phyloP scores from a whole-genome alignment of 1,284 basidiomycete species.

The Singerocomus rubriflavus region DNA sequence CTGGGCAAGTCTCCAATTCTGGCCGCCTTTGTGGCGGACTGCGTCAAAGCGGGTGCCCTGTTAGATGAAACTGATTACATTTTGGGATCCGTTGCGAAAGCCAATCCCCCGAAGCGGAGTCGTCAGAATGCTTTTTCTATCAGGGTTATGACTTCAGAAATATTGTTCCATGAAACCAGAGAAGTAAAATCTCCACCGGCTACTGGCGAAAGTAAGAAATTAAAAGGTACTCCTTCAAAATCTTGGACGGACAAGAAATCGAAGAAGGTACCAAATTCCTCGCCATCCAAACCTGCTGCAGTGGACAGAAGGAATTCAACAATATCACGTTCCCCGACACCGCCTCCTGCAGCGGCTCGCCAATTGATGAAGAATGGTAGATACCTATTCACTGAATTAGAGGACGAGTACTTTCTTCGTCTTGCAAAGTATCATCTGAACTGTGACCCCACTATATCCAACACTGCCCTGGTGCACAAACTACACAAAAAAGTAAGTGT shows the following conservation, averaged over 20 bases:
- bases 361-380: conserved; percentile 25
- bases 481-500: conserved; percentile 41
- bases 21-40: conserved; percentile 55
- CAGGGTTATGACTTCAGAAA: conserved; percentile 11
- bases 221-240: conserved; percentile 3
- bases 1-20: conserved; percentile 42
- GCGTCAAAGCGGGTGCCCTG: conserved; percentile 42
- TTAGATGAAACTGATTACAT: conserved; percentile 43
- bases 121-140: conserved; percentile 19
- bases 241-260: conserved; percentile 4
- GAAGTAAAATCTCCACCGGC: conserved; percentile 5
- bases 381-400: conserved; percentile 45
- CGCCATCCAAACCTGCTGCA: not conserved
- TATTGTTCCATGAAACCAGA: conserved; percentile 3
- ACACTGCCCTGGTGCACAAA: conserved; percentile 30
- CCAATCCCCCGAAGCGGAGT: conserved; percentile 20
- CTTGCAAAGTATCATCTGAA: conserved; percentile 37
- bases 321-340: conserved; percentile 39
- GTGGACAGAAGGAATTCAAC: not conserved
- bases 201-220: conserved; percentile 2
- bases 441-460: conserved; percentile 38
- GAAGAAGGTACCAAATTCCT: conserved; percentile 4
- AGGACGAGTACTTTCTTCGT: conserved; percentile 40
- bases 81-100: conserved; percentile 18
- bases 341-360: conserved; percentile 39